A percentile compares a stretch with the other conserved stretches of the same genome.
Evolutionary conservation across 495 filamentous ascomycete species (phyloP).

Genomic region (Neurospora tetraspora): DNA sequence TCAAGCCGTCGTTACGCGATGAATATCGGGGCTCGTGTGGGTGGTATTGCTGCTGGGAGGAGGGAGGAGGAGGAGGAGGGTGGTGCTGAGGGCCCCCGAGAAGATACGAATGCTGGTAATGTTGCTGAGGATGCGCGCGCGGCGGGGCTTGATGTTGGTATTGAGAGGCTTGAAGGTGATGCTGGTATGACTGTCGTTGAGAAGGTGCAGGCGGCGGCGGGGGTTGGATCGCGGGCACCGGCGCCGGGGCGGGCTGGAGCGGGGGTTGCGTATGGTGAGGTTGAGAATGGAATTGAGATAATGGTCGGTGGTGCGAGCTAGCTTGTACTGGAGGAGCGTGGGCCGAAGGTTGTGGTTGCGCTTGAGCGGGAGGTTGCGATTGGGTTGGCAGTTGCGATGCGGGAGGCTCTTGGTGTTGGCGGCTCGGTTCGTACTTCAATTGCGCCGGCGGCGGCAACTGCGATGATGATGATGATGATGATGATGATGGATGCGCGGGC

Average conservation of each 20-base stretch:
- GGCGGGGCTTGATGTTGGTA: neutral
- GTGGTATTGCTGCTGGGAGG: constrained; percentile 3
- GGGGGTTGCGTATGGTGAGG: neutral
- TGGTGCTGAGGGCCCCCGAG: constrained; percentile 1
- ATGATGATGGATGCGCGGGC: neutral
- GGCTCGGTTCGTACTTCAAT: constrained; percentile 1
- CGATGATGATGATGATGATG: neutral
- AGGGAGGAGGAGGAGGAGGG: constrained; percentile 1
- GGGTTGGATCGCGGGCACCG: neutral
- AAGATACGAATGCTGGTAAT: constrained; percentile 1
- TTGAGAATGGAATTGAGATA: neutral
- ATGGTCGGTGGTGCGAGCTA: neutral
- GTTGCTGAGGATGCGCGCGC: constrained; percentile 3
- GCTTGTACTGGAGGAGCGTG: neutral
- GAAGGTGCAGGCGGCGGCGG: neutral
- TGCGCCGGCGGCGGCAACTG: constrained; percentile 1
- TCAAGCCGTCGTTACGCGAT: neutral
- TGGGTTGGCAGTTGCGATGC: neutral
- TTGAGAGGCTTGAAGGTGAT: neutral
- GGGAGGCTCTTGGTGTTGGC: constrained; percentile 1
- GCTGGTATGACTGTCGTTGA: neutral
- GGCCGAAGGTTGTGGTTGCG: neutral
- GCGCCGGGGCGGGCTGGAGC: neutral
- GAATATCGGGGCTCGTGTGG: constrained; percentile 1
- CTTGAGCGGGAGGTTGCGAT: neutral